phyloP scores from a whole-genome alignment of 441 rosid genomes.

The Populus trichocarpa region DNA sequence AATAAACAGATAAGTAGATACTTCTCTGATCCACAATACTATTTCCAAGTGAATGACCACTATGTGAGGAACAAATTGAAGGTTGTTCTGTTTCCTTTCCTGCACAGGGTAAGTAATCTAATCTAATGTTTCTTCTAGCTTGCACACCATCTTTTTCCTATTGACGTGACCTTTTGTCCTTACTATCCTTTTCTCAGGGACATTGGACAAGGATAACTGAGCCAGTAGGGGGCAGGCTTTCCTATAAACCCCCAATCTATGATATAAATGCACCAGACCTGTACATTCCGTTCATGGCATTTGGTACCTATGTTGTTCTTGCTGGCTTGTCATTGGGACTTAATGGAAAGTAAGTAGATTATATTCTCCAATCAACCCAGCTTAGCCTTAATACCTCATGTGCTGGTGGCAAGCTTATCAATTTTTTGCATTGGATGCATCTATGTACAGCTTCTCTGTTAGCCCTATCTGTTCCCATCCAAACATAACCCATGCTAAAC shows the following conservation, averaged over 20 bases:
- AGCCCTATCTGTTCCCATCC: conserved; percentile 4
- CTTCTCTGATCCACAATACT: conserved; percentile 92
- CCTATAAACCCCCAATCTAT: conserved; percentile 85
- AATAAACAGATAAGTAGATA: conserved; percentile 74
- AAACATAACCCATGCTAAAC: not conserved
- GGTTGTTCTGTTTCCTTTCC: conserved; percentile 82
- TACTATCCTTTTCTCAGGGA: conserved; percentile 46
- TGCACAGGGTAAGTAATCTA: conserved; percentile 66
- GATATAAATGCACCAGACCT: conserved; percentile 96
- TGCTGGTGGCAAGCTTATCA: not conserved
- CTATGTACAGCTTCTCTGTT: not conserved
- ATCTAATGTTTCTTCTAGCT: conserved; percentile 5
- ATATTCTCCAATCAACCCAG: not conserved
- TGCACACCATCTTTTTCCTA: not conserved
- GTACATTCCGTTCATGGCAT: conserved; percentile 94
- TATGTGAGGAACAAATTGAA: conserved; percentile 95
- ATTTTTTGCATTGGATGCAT: not conserved
- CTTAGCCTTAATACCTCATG: not conserved
- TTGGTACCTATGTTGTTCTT: conserved; percentile 85
- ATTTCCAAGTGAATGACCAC: conserved; percentile 95
- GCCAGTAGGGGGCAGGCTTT: conserved; percentile 95
- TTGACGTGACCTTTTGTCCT: conserved; percentile 10
- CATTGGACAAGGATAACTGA: conserved; percentile 94
- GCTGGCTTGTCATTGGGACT: conserved; percentile 89
- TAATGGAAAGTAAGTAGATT: conserved; percentile 67